Evolutionary conservation across 345 rosid species (phyloP), one percentile per base, ranked within the genome.

Genomic region (Geranium rotundifolium): DNA sequence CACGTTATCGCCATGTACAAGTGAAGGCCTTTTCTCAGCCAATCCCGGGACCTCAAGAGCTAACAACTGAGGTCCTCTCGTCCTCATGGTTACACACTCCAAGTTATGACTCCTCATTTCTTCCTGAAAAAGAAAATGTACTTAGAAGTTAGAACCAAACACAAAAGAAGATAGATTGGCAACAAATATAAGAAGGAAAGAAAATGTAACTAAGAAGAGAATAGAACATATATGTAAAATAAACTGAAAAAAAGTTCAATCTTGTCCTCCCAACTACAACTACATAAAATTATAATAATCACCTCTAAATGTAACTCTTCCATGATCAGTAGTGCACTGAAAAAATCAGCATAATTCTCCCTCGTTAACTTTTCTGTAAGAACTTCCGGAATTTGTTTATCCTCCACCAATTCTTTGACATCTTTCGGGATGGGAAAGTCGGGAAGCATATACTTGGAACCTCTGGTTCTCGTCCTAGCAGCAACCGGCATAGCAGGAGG

Each of bases 231-330:
- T 23, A 2, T 23, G 27, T 23, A 23, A 23, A 1, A 23, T 2
- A 23, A 23, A 23, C 27, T n/a, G n/a, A n/a, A 2, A 23, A 23
- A 23, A 23, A 23, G 27, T 23, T 23, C 27, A 23, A 23, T 23
- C 27, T n/a, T n/a, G n/a, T n/a, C n/a, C n/a, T n/a, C n/a, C n/a
- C n/a, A n/a, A n/a, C n/a, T n/a, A 57, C 66, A 65, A 49, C 62
- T 19, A 56, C 49, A 19, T 52, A 49, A 58, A 23, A 6, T 68
- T 63, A 61, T 63, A 18, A 16, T 1, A 52, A 46, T 55, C 79
- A 89, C 95, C 97, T 89, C 95, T 46, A 89, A 72, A 62, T 92
- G 86, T 64, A 92, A 19, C 64, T 92, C 98, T 72, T 89, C 98
- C 90, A 87, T 79, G 70, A 84, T 67, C 72, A 92, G 63, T 66